These are phyloP conservation scores for Micromonas pusilla DNA, from an alignment of 139 green algal species.

Conservation along the genomic window DNA sequence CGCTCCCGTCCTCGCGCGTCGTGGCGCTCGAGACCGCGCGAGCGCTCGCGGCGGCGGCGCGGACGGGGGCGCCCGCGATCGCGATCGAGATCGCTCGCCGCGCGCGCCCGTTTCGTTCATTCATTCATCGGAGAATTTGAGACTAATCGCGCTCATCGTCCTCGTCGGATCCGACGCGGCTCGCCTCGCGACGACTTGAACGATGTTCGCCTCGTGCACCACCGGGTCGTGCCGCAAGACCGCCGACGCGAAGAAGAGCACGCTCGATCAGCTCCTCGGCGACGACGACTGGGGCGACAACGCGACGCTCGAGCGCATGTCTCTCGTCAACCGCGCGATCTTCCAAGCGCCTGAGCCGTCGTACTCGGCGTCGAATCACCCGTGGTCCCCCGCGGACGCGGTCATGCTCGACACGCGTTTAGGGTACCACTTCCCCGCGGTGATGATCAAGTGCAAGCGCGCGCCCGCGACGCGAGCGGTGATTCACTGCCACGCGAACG, in stretches of 20 bases:
- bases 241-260: not conserved
- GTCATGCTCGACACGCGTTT: not conserved
- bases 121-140: too few relatives aligned
- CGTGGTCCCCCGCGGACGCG: not conserved
- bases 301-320: not conserved
- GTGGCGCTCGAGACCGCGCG: too few relatives aligned
- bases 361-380: constrained; percentile 10
- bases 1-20: too few relatives aligned
- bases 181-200: too few relatives aligned
- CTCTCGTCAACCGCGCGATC: not conserved
- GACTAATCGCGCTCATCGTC: too few relatives aligned
- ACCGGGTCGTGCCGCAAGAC: too few relatives aligned
- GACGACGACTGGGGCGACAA: not conserved
- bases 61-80: too few relatives aligned
- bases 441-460: constrained; percentile 1
- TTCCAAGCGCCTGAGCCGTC: constrained; percentile 4
- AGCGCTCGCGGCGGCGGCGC: too few relatives aligned
- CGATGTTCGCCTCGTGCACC: too few relatives aligned
- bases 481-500: constrained; percentile 1
- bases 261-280: not conserved
- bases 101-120: too few relatives aligned
- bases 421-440: not conserved
- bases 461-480: not conserved
- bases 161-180: too few relatives aligned
- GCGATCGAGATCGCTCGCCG: too few relatives aligned